These are phyloP conservation scores for Pittosporum tobira DNA, from an alignment of 129 eudicot species.

Conservation along the genomic window DNA sequence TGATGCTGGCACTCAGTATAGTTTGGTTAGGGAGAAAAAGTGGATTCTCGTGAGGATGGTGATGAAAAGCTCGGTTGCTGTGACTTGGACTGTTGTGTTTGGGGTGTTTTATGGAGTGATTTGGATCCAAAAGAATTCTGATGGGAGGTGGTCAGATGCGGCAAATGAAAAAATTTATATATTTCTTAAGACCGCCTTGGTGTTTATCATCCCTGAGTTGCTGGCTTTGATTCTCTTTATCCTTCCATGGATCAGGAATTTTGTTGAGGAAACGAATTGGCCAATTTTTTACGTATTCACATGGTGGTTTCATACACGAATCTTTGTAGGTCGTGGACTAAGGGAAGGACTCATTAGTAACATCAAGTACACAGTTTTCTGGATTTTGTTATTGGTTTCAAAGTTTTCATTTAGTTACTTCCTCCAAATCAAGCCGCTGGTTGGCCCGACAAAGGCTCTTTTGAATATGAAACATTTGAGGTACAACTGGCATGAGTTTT, in stretches of 20 bases:
- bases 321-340: slow-evolving; percentile 72
- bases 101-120: slow-evolving; percentile 58
- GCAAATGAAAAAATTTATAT: slow-evolving; percentile 50
- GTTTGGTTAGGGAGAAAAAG: slow-evolving; percentile 52
- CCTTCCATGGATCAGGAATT: slow-evolving; percentile 76
- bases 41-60: slow-evolving; percentile 72
- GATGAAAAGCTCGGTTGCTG: slow-evolving; percentile 53
- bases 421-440: slow-evolving; percentile 77
- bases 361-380: slow-evolving; percentile 68
- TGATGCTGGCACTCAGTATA: slow-evolving; percentile 93
- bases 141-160: slow-evolving; percentile 52
- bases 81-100: slow-evolving; percentile 63
- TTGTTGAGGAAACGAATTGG: slow-evolving; percentile 56
- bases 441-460: slow-evolving; percentile 64
- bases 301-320: slow-evolving; percentile 88
- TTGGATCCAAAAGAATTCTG: slow-evolving; percentile 64
- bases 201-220: slow-evolving; percentile 63
- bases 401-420: slow-evolving; percentile 67
- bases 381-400: slow-evolving; percentile 62
- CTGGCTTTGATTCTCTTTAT: slow-evolving; percentile 57
- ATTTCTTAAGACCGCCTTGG: slow-evolving; percentile 62
- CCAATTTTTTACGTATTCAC: slow-evolving; percentile 43
- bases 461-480: slow-evolving; percentile 14
- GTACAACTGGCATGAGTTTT: slow-evolving; percentile 80
- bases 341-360: slow-evolving; percentile 81